phyloP scores from a whole-genome alignment of 140 eudicot species.

The Bidens hawaiensis region DNA sequence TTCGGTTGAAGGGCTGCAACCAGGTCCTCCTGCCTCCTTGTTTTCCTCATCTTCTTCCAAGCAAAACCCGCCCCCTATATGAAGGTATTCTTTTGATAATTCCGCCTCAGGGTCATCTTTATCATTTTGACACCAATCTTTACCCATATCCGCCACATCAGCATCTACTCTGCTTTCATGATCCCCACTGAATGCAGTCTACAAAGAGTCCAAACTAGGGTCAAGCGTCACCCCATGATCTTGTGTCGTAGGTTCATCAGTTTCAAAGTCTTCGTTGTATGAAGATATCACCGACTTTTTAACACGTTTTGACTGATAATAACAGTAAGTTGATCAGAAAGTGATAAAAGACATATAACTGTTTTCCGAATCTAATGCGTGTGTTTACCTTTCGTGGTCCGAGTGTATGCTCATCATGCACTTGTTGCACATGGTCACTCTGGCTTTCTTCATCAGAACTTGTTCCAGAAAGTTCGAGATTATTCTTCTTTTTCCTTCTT shows the following conservation, averaged over 20 bases:
- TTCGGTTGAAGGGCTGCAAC: slow-evolving; percentile 16
- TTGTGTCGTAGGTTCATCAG: slow-evolving; percentile 19
- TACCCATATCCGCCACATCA: slow-evolving; percentile 20
- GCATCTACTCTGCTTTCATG: slow-evolving; percentile 22
- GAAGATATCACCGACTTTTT: slow-evolving; percentile 51
- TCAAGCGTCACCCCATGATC: slow-evolving; percentile 9
- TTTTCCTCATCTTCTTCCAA: slow-evolving; percentile 55
- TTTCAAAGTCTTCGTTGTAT: slow-evolving; percentile 32
- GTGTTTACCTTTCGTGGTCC: slow-evolving; percentile 60
- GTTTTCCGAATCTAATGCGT: neutral
- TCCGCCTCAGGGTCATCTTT: slow-evolving; percentile 17
- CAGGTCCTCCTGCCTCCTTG: slow-evolving; percentile 20
- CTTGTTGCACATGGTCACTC: slow-evolving; percentile 29
- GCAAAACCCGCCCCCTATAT: slow-evolving; percentile 89
- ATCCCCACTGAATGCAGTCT: slow-evolving; percentile 16
- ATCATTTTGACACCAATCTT: slow-evolving; percentile 15
- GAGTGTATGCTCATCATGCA: slow-evolving; percentile 26
- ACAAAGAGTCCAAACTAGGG: neutral
- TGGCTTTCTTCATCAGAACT: slow-evolving; percentile 38
- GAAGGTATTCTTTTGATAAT: slow-evolving; percentile 47
- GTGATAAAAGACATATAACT: neutral
- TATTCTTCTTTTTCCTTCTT: slow-evolving; percentile 33
- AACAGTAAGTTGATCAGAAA: slow-evolving; percentile 16
- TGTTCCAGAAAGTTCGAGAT: slow-evolving; percentile 32
- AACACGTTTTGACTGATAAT: slow-evolving; percentile 57